These are phyloP conservation scores for Paramyrothecium sp. DNA, from an alignment of 2,329 filamentous ascomycete species.

Conservation along the genomic window DNA sequence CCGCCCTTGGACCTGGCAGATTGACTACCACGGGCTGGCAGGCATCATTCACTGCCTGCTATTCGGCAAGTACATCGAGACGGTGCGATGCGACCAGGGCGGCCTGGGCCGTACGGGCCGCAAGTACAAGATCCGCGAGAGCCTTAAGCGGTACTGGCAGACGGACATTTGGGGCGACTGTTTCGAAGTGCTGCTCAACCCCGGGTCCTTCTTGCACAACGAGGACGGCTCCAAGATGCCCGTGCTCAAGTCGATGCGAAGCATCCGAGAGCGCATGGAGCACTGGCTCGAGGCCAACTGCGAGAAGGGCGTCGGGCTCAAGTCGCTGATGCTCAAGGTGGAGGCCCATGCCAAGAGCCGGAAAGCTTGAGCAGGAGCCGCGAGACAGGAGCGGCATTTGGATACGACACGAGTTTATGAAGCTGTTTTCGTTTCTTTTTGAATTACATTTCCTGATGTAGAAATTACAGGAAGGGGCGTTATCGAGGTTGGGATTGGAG, in stretches of 20 bases:
- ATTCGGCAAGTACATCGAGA: conserved; percentile 95
- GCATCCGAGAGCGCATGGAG: conserved; percentile 78
- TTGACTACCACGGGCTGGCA: conserved; percentile 92
- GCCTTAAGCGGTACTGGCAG: conserved; percentile 94
- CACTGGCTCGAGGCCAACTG: conserved; percentile 75
- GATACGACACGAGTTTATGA: background rate
- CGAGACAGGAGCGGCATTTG: background rate
- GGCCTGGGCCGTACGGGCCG: conserved; percentile 59
- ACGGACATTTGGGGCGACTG: conserved; percentile 82
- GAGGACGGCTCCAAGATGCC: conserved; percentile 73
- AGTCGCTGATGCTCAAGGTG: conserved; percentile 64
- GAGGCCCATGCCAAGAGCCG: conserved; percentile 46
- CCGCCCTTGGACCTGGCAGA: conserved; percentile 94
- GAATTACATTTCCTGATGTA: background rate
- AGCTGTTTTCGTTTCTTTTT: background rate
- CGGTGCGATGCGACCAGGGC: conserved; percentile 54
- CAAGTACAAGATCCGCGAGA: conserved; percentile 78
- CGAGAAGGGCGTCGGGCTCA: conserved; percentile 76
- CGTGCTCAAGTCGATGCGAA: conserved; percentile 66
- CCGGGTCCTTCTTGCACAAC: conserved; percentile 59
- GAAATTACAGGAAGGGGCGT: background rate
- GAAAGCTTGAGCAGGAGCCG: conserved; percentile 16
- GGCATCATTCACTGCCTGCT: conserved; percentile 85
- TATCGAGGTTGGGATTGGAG: background rate
- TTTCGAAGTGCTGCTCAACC: conserved; percentile 86